A percentile compares a stretch with the other conserved stretches of the same genome.
phyloP scores from a whole-genome alignment of 345 rosid genomes.

The Eutrema heterophyllum region DNA sequence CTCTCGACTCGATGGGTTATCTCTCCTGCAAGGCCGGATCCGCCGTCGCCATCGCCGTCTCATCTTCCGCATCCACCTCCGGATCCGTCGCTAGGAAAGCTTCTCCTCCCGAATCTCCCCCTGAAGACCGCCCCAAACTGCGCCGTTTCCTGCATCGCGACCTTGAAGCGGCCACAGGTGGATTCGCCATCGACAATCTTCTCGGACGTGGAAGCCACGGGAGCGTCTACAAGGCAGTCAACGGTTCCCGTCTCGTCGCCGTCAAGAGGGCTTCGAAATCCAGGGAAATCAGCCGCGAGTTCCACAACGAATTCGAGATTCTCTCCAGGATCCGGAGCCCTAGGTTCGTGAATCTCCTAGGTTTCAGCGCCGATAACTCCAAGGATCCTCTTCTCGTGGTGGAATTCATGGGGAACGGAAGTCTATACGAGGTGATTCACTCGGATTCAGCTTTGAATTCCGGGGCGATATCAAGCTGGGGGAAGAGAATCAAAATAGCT shows the following conservation, averaged over 20 bases:
- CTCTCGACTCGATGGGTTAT: constrained; percentile 54
- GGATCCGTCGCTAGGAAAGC: constrained; percentile 31
- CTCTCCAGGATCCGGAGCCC: constrained; percentile 88
- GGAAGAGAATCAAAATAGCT: constrained; percentile 70
- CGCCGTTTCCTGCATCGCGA: constrained; percentile 79
- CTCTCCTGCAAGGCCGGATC: constrained; percentile 84
- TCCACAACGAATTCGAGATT: constrained; percentile 93
- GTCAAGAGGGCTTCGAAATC: constrained; percentile 74
- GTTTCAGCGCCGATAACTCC: constrained; percentile 58
- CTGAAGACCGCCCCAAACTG: constrained; percentile 61
- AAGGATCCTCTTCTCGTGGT: constrained; percentile 78
- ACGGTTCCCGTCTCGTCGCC: constrained; percentile 86
- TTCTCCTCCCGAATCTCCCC: constrained; percentile 35
- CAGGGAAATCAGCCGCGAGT: constrained; percentile 58
- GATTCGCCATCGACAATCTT: constrained; percentile 71
- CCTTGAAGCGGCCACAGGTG: constrained; percentile 88
- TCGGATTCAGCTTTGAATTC: constrained; percentile 31
- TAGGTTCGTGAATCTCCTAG: constrained; percentile 80
- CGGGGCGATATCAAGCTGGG: constrained; percentile 54
- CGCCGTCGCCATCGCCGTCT: constrained; percentile 36
- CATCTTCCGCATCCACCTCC: constrained; percentile 31
- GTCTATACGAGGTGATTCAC: constrained; percentile 85
- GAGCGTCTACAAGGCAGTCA: constrained; percentile 81
- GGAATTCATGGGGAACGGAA: constrained; percentile 92
- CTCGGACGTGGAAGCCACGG: constrained; percentile 99